Evolutionary conservation across 202 grass and related monocot species (phyloP), one percentile per base, ranked within the genome.

Genomic region (Digitaria exilis): DNA sequence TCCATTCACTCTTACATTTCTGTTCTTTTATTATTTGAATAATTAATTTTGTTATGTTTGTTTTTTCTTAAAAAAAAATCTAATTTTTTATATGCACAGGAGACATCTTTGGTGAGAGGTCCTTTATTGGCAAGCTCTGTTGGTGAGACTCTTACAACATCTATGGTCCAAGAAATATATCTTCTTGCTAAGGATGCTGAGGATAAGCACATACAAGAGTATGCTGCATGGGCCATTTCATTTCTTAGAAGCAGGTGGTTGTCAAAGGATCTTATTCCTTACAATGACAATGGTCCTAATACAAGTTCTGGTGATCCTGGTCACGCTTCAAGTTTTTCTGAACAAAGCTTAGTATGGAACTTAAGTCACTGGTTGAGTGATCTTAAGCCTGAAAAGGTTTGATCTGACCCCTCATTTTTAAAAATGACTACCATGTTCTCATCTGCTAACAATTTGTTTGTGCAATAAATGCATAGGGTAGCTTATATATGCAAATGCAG

Each of bases 221-320:
- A 86, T 87, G 90, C 92, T 88, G 87, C 96, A 65, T 98, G 96
- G 96, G 85, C 96, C 37, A 85, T 94, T 87, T 93, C 93, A 70
- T 90, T 98, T 93, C 89, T 98, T 63, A 95, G 93, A 90, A 81
- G 63, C 63, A 82, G 63, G 69, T 98, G 86, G 92, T 79, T 82
- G 63, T 85, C 63, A 83, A 87, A 86, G 58, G 85, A 92, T 22
- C 82, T 82, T 50, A 87, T 75, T 51, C 65, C 71, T 71, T 45
- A 30, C 59, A 67, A 87, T 81, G 79, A 87, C 15, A 51, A 90
- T 90, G 67, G 73, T 75, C 92, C 80, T 65, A 80, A 88, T 77
- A 90, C 56, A 73, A 86, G 31, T 84, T 81, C 79, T 29, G 76
- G 70, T 65, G 78, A 19, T 69, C 81, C 50, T 48, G 78, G 64